Percentiles rank a stretch among this genome's conserved stretches.
Conservation (phyloP, 1,284 basidiomycete genomes). For the Pholiota adiposa region DNA sequence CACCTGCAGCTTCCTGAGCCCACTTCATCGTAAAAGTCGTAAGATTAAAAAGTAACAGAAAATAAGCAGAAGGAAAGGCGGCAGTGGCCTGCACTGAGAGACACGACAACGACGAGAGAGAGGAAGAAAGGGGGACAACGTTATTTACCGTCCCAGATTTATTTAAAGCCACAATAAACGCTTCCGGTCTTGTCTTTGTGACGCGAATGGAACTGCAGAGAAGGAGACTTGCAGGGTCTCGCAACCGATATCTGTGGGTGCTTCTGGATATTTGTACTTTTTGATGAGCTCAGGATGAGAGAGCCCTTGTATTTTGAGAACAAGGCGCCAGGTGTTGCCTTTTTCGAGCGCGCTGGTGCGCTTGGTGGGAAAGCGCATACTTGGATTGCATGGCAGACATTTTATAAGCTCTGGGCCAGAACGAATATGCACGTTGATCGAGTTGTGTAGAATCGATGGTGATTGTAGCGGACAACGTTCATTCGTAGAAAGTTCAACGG, state of each 20-base stretch:
- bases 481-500: too few species aligned
- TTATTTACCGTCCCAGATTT: neutral
- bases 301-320: conserved; percentile 7
- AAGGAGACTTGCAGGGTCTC: neutral
- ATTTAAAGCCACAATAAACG: neutral
- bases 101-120: neutral
- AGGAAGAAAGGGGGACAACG: neutral
- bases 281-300: neutral
- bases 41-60: neutral
- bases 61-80: neutral
- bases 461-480: too few species aligned
- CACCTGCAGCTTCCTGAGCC: conserved; percentile 1
- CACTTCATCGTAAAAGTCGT: conserved; percentile 6
- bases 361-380: neutral
- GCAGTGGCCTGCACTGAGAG: conserved; percentile 8
- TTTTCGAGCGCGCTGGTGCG: neutral
- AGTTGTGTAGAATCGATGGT: too few species aligned
- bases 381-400: neutral
- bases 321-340: neutral
- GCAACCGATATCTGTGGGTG: neutral
- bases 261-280: neutral
- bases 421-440: too few species aligned
- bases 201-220: neutral
- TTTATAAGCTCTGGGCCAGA: too few species aligned
- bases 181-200: neutral